Evolutionary conservation across 2,329 filamentous ascomycete species (phyloP).

Genomic region (Colletotrichum sp.): DNA sequence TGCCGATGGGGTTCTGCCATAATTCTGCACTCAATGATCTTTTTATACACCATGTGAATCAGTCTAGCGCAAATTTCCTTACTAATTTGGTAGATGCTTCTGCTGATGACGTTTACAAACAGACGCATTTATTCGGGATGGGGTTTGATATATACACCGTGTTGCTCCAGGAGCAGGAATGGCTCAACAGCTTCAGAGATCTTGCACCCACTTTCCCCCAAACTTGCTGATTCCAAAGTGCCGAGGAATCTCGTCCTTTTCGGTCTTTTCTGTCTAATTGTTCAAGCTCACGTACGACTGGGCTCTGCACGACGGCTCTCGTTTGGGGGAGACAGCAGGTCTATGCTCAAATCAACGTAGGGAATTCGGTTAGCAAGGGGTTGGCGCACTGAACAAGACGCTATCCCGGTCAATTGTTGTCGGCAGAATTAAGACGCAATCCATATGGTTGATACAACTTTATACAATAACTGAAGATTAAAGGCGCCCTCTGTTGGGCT

Average conservation of each 20-base stretch:
- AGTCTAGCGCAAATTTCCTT: no score
- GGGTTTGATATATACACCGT: background rate
- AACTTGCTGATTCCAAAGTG: rapidly evolving
- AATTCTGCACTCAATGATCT: no score
- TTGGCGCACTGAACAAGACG: background rate
- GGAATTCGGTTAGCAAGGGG: background rate
- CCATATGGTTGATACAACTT: rapidly evolving
- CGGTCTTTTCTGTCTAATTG: background rate
- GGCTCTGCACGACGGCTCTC: background rate
- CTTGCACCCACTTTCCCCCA: background rate
- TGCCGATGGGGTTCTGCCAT: no score
- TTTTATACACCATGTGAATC: no score
- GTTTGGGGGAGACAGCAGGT: background rate
- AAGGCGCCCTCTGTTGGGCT: background rate
- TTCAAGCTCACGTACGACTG: background rate
- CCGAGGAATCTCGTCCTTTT: background rate
- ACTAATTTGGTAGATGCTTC: no score
- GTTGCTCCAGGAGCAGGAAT: background rate
- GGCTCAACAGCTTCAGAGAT: background rate
- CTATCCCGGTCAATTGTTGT: rapidly evolving
- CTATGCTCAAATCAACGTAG: background rate
- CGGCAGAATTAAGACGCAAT: rapidly evolving
- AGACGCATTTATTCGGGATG: no score
- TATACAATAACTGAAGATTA: background rate
- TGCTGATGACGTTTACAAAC: no score